Percentiles rank a stretch among this genome's conserved stretches.
phyloP scores from a whole-genome alignment of 2,329 filamentous ascomycete species.

The Penicillium fuscoglaucum region DNA sequence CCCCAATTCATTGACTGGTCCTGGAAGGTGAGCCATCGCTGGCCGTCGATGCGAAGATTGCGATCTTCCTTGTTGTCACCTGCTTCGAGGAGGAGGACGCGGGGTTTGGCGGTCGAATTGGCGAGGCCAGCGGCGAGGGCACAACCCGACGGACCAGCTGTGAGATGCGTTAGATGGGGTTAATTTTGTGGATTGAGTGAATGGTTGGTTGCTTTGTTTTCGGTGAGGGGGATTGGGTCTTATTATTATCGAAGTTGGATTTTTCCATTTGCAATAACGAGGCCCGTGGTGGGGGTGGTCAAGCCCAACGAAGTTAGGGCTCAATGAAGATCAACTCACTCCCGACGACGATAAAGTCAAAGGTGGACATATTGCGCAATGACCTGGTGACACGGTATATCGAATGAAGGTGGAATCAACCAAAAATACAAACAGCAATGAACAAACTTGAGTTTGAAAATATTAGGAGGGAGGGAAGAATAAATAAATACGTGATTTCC shows the following conservation, averaged over 20 bases:
- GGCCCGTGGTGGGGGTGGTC: background rate
- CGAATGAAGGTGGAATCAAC: background rate
- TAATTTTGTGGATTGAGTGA: no score
- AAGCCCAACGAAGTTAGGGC: background rate
- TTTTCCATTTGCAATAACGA: no score
- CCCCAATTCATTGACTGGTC: conserved; percentile 54
- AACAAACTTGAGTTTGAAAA: background rate
- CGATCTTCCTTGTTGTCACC: conserved; percentile 52
- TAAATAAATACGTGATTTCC: conserved; percentile 7
- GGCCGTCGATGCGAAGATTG: conserved; percentile 50
- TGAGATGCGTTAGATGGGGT: background rate
- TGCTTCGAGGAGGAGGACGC: conserved; percentile 60
- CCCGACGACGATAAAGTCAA: conserved; percentile 20
- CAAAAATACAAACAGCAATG: background rate
- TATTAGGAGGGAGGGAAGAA: background rate
- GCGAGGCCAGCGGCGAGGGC: conserved; percentile 56
- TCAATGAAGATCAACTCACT: conserved; percentile 14
- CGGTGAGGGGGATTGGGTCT: no score
- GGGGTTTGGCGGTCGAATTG: conserved; percentile 48
- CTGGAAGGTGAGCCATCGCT: conserved; percentile 54
- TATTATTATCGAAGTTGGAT: no score
- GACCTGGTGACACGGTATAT: background rate
- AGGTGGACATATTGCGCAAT: conserved; percentile 13
- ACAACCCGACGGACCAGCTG: conserved; percentile 56
- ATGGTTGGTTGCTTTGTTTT: no score